Evolutionary conservation across 1,284 basidiomycete genomes (phyloP).

Genomic region (Neonothopanus nambi): DNA sequence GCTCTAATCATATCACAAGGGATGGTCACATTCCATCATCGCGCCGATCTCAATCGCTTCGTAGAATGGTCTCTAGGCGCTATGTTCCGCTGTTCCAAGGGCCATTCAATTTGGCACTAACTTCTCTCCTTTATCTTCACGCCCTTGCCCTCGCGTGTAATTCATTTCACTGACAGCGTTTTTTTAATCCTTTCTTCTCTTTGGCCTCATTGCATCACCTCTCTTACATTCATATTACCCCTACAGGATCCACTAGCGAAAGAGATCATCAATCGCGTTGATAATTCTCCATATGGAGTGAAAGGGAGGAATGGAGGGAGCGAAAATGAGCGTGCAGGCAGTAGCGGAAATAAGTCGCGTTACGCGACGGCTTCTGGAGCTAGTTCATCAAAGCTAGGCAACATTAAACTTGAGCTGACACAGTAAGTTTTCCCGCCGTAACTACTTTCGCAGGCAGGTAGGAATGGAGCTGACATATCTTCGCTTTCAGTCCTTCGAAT

Average conservation of each 20-base stretch:
- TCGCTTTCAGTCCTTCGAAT: conserved; percentile 63
- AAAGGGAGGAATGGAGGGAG: conserved; percentile 50
- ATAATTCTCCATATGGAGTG: conserved; percentile 73
- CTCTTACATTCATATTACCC: too few species aligned
- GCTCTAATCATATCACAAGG: background rate
- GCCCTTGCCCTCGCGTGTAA: background rate
- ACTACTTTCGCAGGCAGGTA: too few species aligned
- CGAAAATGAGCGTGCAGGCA: background rate
- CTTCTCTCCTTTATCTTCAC: background rate
- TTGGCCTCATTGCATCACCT: too few species aligned
- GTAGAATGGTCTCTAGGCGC: too few species aligned
- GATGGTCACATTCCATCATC: background rate
- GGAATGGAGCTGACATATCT: background rate
- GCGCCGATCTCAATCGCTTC: too few species aligned
- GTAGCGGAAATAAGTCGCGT: background rate
- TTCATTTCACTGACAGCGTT: background rate
- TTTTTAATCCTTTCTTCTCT: background rate
- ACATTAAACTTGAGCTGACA: conserved; percentile 7
- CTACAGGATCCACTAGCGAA: conserved; percentile 66
- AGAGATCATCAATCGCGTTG: conserved; percentile 75
- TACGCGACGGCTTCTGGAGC: background rate
- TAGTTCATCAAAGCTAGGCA: background rate
- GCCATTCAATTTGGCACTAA: background rate
- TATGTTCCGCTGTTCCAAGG: background rate
- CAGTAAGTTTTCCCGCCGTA: conserved; percentile 10